Percentiles rank a stretch among this genome's conserved stretches.
Evolutionary conservation across 352 stramenopile species (phyloP).

Genomic region (Phytophthora ohioensis): DNA sequence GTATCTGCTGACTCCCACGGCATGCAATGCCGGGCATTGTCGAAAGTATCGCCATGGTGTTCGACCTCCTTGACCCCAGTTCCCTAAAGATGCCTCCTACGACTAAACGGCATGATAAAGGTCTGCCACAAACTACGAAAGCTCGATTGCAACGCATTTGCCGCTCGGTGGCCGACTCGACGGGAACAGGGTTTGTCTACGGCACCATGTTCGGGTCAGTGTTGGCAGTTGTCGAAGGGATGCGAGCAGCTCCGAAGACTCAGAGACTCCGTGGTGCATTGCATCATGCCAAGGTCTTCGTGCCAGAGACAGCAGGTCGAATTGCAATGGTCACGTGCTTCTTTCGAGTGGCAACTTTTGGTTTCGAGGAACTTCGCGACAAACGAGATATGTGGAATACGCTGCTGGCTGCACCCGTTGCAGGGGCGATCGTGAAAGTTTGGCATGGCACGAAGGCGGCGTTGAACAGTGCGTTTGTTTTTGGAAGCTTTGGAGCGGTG

Average conservation of each 20-base stretch:
- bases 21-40: no score
- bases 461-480: constrained; percentile 38
- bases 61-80: constrained; percentile 16
- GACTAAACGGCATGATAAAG: constrained; percentile 9
- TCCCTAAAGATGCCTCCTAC: constrained; percentile 14
- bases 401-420: constrained; percentile 40
- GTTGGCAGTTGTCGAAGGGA: no score
- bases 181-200: constrained; percentile 51
- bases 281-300: constrained; percentile 42
- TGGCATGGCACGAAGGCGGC: constrained; percentile 39
- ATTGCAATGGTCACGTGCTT: constrained; percentile 54
- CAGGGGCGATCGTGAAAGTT: constrained; percentile 42
- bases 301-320: constrained; percentile 48
- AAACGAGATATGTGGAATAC: constrained; percentile 53
- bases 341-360: constrained; percentile 39
- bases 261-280: constrained; percentile 67
- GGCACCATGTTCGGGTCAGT: constrained; percentile 55
- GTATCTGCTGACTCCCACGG: no score
- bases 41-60: neutral
- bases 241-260: constrained; percentile 41
- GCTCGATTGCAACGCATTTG: constrained; percentile 20
- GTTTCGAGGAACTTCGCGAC: constrained; percentile 34
- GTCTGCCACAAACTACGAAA: constrained; percentile 5
- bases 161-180: constrained; percentile 11
- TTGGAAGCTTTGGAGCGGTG: constrained; percentile 51